Conservation (phyloP, 1,284 basidiomycete species). For the Fistulinella staudtii region DNA sequence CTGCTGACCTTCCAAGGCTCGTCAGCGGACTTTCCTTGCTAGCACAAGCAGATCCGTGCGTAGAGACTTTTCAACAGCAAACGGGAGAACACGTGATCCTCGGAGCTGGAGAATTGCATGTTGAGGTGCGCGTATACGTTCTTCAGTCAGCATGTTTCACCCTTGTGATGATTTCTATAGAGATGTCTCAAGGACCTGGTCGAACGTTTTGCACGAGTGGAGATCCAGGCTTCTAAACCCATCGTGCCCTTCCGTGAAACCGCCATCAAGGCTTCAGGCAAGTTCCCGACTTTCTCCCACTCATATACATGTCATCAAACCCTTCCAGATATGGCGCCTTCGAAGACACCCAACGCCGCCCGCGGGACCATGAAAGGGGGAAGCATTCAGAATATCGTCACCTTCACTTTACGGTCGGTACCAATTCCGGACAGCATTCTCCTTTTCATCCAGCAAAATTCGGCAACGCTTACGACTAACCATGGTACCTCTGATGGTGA, state of each 20-base stretch:
- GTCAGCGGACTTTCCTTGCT: slow-evolving; percentile 86
- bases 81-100: slow-evolving; percentile 98
- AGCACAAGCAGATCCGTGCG: slow-evolving; percentile 95
- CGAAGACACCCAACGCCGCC: slow-evolving; percentile 68
- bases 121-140: slow-evolving; percentile 63
- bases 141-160: neutral
- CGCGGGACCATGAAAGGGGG: slow-evolving; percentile 79
- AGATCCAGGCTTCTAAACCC: slow-evolving; percentile 91
- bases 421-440: slow-evolving; percentile 72
- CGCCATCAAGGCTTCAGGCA: slow-evolving; percentile 75
- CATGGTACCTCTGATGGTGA: slow-evolving; percentile 21
- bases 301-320: slow-evolving; percentile 15
- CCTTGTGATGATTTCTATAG: slow-evolving; percentile 37
- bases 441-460: slow-evolving; percentile 76
- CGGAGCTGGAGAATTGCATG: slow-evolving; percentile 93
- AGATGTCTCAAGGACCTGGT: slow-evolving; percentile 93
- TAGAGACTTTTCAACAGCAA: slow-evolving; percentile 94
- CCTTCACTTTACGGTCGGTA: slow-evolving; percentile 79
- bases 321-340: slow-evolving; percentile 77
- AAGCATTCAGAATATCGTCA: slow-evolving; percentile 69
- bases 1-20: slow-evolving; percentile 92
- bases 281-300: slow-evolving; percentile 6
- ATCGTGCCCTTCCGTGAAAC: slow-evolving; percentile 99
- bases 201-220: slow-evolving; percentile 91
- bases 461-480: slow-evolving; percentile 44